These are phyloP conservation scores for Pseudozyma thailandica DNA, from an alignment of 1,284 basidiomycete species.

Conservation along the genomic window DNA sequence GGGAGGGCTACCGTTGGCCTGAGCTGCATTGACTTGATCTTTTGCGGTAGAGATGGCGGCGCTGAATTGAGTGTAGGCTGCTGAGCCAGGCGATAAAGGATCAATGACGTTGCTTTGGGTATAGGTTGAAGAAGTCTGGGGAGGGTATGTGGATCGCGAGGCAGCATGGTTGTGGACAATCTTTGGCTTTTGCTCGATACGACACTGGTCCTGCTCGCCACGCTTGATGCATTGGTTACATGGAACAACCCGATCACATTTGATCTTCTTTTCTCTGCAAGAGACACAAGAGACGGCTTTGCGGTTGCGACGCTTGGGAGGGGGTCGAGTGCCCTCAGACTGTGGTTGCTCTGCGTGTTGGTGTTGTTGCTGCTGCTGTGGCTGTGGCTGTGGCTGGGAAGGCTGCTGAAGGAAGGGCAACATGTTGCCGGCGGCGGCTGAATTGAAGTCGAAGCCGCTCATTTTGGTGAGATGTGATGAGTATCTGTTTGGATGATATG, in stretches of 20 bases:
- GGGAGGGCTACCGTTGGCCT: constrained; percentile 26
- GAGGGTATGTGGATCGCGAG: constrained; percentile 6
- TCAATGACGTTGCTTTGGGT: constrained; percentile 13
- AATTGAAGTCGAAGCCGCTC: constrained; percentile 19
- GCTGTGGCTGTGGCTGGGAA: neutral
- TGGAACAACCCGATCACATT: constrained; percentile 62
- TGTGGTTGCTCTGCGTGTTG: no score
- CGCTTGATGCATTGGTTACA: constrained; percentile 66
- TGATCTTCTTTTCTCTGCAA: constrained; percentile 65
- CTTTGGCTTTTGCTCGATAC: constrained; percentile 56
- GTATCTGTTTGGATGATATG: no score
- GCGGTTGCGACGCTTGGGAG: constrained; percentile 59
- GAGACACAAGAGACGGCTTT: constrained; percentile 61
- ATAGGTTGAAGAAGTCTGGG: constrained; percentile 7
- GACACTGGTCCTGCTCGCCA: constrained; percentile 57
- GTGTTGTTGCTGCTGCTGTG: constrained; percentile 8
- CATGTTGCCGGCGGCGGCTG: constrained; percentile 13
- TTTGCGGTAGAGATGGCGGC: constrained; percentile 38
- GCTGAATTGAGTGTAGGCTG: constrained; percentile 38
- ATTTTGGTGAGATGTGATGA: constrained; percentile 11
- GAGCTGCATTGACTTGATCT: constrained; percentile 34
- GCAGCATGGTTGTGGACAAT: constrained; percentile 25
- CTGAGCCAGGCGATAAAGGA: constrained; percentile 35
- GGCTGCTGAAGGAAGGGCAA: constrained; percentile 16
- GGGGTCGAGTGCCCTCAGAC: constrained; percentile 33